Percentiles rank a stretch among this genome's conserved stretches.
Conservation (phyloP, 78 protist genomes). For the Polysphondylium violaceum region DNA sequence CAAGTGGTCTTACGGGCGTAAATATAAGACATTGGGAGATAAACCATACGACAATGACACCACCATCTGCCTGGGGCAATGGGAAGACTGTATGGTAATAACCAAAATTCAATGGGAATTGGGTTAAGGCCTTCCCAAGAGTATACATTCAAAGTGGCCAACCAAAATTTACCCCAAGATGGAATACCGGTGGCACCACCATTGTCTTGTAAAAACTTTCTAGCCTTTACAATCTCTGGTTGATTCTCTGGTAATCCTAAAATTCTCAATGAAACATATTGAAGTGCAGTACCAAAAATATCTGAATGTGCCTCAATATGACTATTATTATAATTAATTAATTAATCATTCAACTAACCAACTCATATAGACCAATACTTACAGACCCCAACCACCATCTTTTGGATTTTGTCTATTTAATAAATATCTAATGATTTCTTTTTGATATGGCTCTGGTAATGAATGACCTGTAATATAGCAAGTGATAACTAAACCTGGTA, state of each 20-base stretch:
- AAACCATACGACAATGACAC: conserved; percentile 96
- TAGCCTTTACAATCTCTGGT: conserved; percentile 37
- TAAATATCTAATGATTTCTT: conserved; percentile 89
- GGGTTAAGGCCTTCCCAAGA: conserved; percentile 89
- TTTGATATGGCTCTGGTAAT: conserved; percentile 27
- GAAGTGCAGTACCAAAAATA: conserved; percentile 93
- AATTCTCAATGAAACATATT: conserved; percentile 91
- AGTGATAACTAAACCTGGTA: conserved; percentile 93
- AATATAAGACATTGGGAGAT: conserved; percentile 93
- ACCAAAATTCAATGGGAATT: conserved; percentile 93
- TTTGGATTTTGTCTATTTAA: conserved; percentile 78
- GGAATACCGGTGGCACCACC: conserved; percentile 91
- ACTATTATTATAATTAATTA: background rate
- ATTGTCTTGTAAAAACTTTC: conserved; percentile 61
- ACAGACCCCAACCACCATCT: conserved; percentile 95
- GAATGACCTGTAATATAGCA: conserved; percentile 76
- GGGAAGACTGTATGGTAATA: conserved; percentile 88
- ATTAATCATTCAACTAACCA: background rate
- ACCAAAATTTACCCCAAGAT: conserved; percentile 96
- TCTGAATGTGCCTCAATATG: conserved; percentile 91
- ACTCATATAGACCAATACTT: background rate
- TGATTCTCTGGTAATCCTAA: conserved; percentile 85
- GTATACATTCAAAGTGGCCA: conserved; percentile 85
- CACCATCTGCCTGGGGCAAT: conserved; percentile 90
- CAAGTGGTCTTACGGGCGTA: conserved; percentile 81